phyloP scores from a whole-genome alignment of 768 basidiomycete species.

The Lyophyllum atratum region DNA sequence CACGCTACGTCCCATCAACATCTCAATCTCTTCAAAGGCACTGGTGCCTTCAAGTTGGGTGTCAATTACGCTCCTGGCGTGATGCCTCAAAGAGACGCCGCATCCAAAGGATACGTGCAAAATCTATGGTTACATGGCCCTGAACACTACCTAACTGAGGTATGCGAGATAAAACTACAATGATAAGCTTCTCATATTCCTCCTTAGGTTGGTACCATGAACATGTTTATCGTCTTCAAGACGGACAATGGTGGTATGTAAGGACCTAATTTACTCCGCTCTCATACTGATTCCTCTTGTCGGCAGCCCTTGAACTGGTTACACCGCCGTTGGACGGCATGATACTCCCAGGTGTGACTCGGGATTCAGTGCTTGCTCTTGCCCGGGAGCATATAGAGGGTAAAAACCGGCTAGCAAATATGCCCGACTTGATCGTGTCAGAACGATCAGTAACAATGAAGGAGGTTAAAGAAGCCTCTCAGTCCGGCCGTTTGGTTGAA shows the following conservation, averaged over 20 bases:
- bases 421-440: conserved; percentile 59
- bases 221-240: conserved; percentile 82
- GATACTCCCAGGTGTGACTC: conserved; percentile 91
- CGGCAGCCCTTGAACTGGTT: conserved; percentile 71
- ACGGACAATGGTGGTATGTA: conserved; percentile 61
- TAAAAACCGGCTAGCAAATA: conserved; percentile 42
- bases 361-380: conserved; percentile 80
- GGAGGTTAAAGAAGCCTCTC: conserved; percentile 62
- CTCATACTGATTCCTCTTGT: conserved; percentile 24
- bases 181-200: conserved; percentile 24
- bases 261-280: neutral
- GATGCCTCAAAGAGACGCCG: conserved; percentile 80
- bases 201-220: conserved; percentile 86
- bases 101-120: conserved; percentile 77
- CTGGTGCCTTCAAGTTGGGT: conserved; percentile 86
- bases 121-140: conserved; percentile 90
- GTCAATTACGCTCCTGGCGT: conserved; percentile 90
- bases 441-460: conserved; percentile 78
- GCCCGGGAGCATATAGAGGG: conserved; percentile 61
- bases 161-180: conserved; percentile 7
- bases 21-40: conserved; percentile 46
- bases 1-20: neutral
- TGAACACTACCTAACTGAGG: conserved; percentile 58
- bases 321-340: conserved; percentile 91
- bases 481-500: conserved; percentile 72